These are phyloP conservation scores for Megacollybia marginata DNA, from an alignment of 768 basidiomycete species.

Conservation along the genomic window DNA sequence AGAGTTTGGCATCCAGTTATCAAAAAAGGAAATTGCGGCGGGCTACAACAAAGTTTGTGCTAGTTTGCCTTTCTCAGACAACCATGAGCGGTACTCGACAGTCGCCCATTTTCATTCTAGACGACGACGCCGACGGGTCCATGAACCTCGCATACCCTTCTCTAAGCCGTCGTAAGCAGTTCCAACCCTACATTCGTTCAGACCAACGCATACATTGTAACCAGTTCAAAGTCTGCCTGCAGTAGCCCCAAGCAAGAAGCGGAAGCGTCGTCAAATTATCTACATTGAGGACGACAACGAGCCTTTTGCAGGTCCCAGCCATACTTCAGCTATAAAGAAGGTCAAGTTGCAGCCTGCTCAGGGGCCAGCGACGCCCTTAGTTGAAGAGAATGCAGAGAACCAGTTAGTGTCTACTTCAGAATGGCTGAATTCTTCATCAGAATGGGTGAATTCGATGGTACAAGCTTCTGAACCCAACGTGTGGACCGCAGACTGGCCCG, in stretches of 20 bases:
- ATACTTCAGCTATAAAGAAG: neutral
- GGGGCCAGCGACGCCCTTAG: neutral
- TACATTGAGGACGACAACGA: neutral
- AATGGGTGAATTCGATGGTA: conserved; percentile 38
- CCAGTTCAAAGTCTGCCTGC: no score
- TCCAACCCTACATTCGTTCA: no score
- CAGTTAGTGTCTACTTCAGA: neutral
- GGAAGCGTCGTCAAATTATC: neutral
- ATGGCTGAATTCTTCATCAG: conserved; percentile 3
- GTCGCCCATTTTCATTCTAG: no score
- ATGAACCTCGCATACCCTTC: no score
- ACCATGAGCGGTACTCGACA: no score
- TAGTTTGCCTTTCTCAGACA: no score
- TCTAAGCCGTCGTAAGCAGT: no score
- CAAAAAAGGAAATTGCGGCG: no score
- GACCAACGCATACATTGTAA: no score
- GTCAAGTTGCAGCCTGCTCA: neutral
- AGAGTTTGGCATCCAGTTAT: no score
- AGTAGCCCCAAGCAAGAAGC: neutral
- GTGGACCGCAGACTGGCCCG: neutral
- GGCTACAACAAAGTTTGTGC: no score
- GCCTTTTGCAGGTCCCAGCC: neutral
- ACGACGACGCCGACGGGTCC: no score
- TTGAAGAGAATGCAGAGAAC: neutral
- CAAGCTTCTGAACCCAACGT: conserved; percentile 13